Conservation (phyloP, 1,284 basidiomycete genomes). For the Bjerkandera adusta region DNA sequence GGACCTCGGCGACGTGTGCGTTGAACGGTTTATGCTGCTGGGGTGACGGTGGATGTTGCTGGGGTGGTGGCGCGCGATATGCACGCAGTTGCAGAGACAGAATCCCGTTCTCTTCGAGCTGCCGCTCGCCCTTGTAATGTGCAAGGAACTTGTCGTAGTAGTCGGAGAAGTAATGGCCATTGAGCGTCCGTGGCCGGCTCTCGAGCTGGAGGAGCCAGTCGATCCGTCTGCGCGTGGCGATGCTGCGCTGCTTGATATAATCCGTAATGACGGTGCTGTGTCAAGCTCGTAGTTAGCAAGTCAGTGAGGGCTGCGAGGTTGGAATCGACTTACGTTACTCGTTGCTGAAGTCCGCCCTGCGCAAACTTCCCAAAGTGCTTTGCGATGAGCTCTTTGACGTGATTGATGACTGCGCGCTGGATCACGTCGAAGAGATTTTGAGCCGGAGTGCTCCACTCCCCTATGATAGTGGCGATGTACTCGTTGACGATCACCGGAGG, state of each 20-base stretch:
- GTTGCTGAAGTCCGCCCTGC: conserved; percentile 48
- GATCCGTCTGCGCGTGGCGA: conserved; percentile 13
- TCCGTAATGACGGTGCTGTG: conserved; percentile 42
- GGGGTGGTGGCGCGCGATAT: too few species aligned
- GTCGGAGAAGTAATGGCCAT: conserved; percentile 54
- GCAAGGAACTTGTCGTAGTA: conserved; percentile 57
- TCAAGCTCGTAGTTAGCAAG: not conserved
- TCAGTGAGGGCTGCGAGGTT: conserved; percentile 1
- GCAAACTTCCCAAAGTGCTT: conserved; percentile 50
- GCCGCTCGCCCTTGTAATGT: conserved; percentile 43
- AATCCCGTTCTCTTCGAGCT: conserved; percentile 28
- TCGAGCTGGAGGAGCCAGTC: conserved; percentile 55
- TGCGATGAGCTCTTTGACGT: conserved; percentile 40
- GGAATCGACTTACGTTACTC: conserved; percentile 43
- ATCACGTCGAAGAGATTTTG: conserved; percentile 45
- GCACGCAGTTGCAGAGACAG: conserved; percentile 29
- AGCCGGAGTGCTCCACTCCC: conserved; percentile 48
- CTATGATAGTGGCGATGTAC: conserved; percentile 44
- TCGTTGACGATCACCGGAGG: conserved; percentile 54
- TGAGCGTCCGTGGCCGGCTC: conserved; percentile 51
- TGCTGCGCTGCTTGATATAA: conserved; percentile 18
- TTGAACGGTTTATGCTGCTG: conserved; percentile 5
- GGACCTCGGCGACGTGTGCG: conserved; percentile 18
- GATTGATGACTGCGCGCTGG: conserved; percentile 33
- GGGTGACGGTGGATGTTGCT: too few species aligned